phyloP scores from a whole-genome alignment of 306 rosid genomes.

The barrel medic (Medicago truncatula) region MtrunA17r5.0-ANR NC_053044.1:4648501-4649000 shows the following conservation, averaged over 20 bases:
- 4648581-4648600: conserved; percentile 26
- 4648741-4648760: conserved; percentile 44
- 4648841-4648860: conserved; percentile 35
- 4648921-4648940: conserved; percentile 45
- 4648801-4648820: conserved; percentile 24
- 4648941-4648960: conserved; percentile 45
- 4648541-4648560: conserved; percentile 44
- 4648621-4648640: conserved; percentile 34
- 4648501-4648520: conserved; percentile 43
- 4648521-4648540: conserved; percentile 57
- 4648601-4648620: conserved; percentile 23
- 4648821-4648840: conserved; percentile 40
- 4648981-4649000: conserved; percentile 45
- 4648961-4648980: conserved; percentile 36
- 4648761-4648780: conserved; percentile 20
- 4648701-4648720: conserved; percentile 37
- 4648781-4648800: conserved; percentile 1
- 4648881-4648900: conserved; percentile 24
- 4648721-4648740: conserved; percentile 48
- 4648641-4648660: conserved; percentile 52
- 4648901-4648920: conserved; percentile 43
- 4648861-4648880: conserved; percentile 12
- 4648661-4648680: conserved; percentile 50
- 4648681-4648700: conserved; percentile 32
- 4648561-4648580: conserved; percentile 34